Evolutionary conservation across 1,284 basidiomycete species (phyloP), one percentile per base, ranked within the genome.

Genomic region (Entoloma clypeatum): DNA sequence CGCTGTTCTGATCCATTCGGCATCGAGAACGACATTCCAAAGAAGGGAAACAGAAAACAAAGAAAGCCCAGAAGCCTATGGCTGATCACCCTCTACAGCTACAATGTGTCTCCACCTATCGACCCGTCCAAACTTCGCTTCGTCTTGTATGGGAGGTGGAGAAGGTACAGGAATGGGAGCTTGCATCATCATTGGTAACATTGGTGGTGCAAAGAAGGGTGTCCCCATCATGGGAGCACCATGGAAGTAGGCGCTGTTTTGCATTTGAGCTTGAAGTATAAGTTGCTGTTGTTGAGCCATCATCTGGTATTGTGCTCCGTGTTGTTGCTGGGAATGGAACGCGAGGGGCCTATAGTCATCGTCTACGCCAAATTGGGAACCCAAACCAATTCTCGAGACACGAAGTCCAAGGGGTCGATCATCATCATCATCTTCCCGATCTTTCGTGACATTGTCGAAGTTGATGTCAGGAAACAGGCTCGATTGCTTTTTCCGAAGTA

Each of bases 101-200:
- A 90, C 83, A 52, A 85, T 78, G 45, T 74, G 78, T 53, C 86
- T 76, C 86, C 86, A 90, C 45, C 74, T 74, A 60, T 90, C 87
- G 14, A 90, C 86, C 3, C 74, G 68, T 11, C 72, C 75, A 47
- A 73, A 82, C 57, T 87, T 89, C 13, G 65, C 68, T 31, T 74
- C 61, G 43, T 88, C 86, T 18, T 74, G 75, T 32, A 70, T 58
- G 3, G 81, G 79, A 17, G 81, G 77, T 23, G 82, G 81, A 3
- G 78, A 78, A 14, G 75, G 71, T 27, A 71, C 62, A 11, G 72
- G 65, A 14, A 71, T 58, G 16, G 80, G 72, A 8, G 75, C 62
- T 50, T 73, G 71, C 48, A 70, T 67, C 64, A 74, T 69, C 25
- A 67, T 69, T 14, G 68, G 67, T 49, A 69, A 65, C 59, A 79